These are phyloP conservation scores for Russula lepida DNA, from an alignment of 768 basidiomycete genomes.

Conservation along the genomic window DNA sequence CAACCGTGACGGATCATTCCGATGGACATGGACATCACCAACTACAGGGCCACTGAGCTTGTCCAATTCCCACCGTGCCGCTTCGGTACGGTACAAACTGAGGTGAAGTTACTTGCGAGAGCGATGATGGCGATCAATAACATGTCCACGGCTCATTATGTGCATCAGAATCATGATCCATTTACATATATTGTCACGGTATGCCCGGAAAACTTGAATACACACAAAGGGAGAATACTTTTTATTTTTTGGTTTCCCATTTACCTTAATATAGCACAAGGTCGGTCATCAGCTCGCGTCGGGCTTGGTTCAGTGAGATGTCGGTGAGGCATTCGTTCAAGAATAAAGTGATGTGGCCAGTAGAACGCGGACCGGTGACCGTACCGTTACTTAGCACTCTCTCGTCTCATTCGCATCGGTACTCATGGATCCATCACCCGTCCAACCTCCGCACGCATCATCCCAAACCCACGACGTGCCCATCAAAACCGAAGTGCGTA, in stretches of 20 bases:
- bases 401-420: no score
- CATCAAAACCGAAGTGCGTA: constrained; percentile 21
- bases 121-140: background rate
- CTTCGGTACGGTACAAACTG: background rate
- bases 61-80: background rate
- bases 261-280: no score
- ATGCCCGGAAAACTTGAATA: no score
- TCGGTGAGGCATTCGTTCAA: no score
- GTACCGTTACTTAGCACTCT: no score
- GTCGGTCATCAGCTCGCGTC: no score
- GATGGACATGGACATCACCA: background rate
- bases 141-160: background rate
- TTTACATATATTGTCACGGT: no score
- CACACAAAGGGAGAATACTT: no score
- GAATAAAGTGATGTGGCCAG: no score
- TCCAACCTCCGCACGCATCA: background rate
- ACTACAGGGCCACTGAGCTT: background rate
- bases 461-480: constrained; percentile 6
- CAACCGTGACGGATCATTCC: background rate
- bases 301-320: no score
- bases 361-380: no score
- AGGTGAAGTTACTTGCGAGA: background rate
- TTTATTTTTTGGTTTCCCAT: no score
- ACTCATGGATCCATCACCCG: background rate
- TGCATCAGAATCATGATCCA: background rate